Evolutionary conservation across 257 asterid species (phyloP), one percentile per base, ranked within the genome.

Genomic region (Salvia miltiorrhiza): DNA sequence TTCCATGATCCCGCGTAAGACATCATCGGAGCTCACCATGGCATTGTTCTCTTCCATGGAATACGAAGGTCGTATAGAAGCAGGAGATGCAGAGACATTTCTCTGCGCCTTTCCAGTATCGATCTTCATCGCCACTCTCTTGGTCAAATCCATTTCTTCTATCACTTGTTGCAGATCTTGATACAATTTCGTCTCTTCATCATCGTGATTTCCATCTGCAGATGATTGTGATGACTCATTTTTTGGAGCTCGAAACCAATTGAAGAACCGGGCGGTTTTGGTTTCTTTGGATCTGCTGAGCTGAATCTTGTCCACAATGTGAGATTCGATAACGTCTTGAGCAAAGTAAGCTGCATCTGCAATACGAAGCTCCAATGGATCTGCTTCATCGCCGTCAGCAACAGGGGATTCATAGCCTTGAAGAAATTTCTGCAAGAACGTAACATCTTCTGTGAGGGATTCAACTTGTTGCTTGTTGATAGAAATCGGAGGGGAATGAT

Each of bases 391-490:
- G 32, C 12, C 32, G 59, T 11, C 8, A 30, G 17, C 30, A 7
- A 9, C 5, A 52, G 23, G 16, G 32, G 70, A n/a, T 3, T 32
- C 6, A 12, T 45, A 45, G 20, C 13, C 20, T 30, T 48, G 32
- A 17, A 65, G 70, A 65, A 65, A 65, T 9, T 52, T 41, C 17
- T 11, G 50, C 72, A 67, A 20, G 53, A 67, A 67, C 5, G 37
- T 14, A 13, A 35, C 2, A 3, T 12, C 52, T 67, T 33, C 16
- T 3, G 14, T 37, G 23, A 67, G 50, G 23, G 53, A 67, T 33
- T 52, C 10, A 4, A 14, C 63, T 4, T 67, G 72, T 5, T 17
- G 9, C 3, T 19, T 1, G n/a, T n/a, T n/a, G n/a, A n/a, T n/a
- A n/a, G n/a, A n/a, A n/a, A n/a, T n/a, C n/a, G n/a, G n/a, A n/a